Base-by-base conservation (phyloP, 1,284 basidiomycete species). In the Takashimella tepidaria region DNA sequence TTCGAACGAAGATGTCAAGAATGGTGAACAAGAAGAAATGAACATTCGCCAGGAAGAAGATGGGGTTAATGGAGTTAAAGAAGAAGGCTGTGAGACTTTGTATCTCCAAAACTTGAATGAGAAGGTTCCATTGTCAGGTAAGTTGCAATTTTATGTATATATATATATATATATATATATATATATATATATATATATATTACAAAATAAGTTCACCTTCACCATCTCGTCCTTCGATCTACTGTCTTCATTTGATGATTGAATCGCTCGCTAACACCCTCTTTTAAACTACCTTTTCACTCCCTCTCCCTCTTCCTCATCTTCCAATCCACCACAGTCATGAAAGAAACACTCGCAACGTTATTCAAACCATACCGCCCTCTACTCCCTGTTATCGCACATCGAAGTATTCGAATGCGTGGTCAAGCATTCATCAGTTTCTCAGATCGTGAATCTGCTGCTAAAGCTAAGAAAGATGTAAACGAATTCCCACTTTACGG, bases 51-150 rank as follows among this genome's bases (percentile, higher is more conserved):
- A 37, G 31, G 31, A 8, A 8, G 31, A 37, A 16, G 31, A 16
- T 8, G 31, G 16, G 16, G 16, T 37, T 16, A 37, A 37, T 37
- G 31, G 31, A 16, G 31, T 8, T 8, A 37, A 37, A 37, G 31
- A 37, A 37, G 16, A 8, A 37, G 79, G 80, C 31, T 83, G 85
- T 45, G 90, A 95, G 76, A 98, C 95, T 16, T 79, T 98, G 41
- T 98, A 98, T 73, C 86, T 98, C 64, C 90, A 97, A 76, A 98
- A 98, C 76, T 78, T 98, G 68, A 98, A 98, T 74, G 95, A 98
- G 79, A 92, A 89, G 78, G 90, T 98, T 62, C 90, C 90, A 75
- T 80, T 92, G 51, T 83, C 84, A 60, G 85, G 89, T 90, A 54
- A 56, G 79, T 73, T n/a, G n/a, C n/a, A n/a, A n/a, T n/a, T n/a